A percentile compares a stretch with the other conserved stretches of the same genome.
Conservation (phyloP, 352 stramenopile species). For the Globisporangium rhizosaccharum region DNA sequence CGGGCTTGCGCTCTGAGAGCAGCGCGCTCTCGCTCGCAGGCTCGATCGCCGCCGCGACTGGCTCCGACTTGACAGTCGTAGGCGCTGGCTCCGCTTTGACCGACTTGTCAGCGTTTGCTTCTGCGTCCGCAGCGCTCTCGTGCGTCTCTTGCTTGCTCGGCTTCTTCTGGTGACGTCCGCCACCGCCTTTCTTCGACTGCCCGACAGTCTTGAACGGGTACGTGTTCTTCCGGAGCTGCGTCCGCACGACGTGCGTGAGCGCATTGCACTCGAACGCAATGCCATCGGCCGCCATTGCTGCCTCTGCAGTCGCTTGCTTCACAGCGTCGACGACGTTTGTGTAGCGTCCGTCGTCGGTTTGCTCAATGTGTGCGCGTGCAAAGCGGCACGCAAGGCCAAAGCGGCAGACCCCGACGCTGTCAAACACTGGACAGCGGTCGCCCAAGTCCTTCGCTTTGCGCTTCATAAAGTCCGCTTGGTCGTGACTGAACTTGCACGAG, state of each 20-base stretch:
- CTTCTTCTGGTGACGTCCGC: constrained; percentile 28
- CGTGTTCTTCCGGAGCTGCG: constrained; percentile 89
- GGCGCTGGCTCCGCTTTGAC: not conserved
- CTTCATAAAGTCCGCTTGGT: constrained; percentile 80
- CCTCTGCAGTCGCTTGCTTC: constrained; percentile 13
- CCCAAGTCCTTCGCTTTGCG: constrained; percentile 80
- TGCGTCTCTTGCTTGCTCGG: constrained; percentile 13
- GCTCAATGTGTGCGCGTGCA: constrained; percentile 73
- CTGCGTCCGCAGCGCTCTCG: constrained; percentile 3
- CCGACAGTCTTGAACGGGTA: constrained; percentile 88
- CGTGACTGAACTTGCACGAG: constrained; percentile 84
- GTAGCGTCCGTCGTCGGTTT: constrained; percentile 41
- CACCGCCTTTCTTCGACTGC: constrained; percentile 42
- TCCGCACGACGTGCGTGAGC: constrained; percentile 79
- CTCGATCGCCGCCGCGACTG: constrained; percentile 10
- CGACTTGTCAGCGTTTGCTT: constrained; percentile 1
- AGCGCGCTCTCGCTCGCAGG: constrained; percentile 38
- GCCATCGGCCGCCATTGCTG: constrained; percentile 28
- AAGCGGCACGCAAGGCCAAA: constrained; percentile 92
- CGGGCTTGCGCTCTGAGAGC: constrained; percentile 79
- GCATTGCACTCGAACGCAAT: constrained; percentile 67
- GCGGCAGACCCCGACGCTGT: constrained; percentile 81
- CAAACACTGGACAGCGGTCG: constrained; percentile 74
- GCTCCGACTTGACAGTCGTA: not conserved
- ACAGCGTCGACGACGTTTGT: constrained; percentile 46